These are phyloP conservation scores for Talaromyces nanjingensis DNA, from an alignment of 495 filamentous ascomycete species.

Conservation along the genomic window DNA sequence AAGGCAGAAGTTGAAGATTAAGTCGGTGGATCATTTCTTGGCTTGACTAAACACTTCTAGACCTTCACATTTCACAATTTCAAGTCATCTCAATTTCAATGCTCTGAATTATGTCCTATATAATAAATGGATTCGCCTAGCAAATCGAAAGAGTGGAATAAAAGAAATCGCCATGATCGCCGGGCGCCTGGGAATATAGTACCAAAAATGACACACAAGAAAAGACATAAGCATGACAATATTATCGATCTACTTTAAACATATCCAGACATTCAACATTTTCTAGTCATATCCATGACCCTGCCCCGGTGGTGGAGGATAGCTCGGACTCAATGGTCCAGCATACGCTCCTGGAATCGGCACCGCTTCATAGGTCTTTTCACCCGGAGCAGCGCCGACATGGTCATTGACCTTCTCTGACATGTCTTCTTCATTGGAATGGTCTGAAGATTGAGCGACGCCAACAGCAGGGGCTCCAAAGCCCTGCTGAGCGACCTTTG, in stretches of 20 bases:
- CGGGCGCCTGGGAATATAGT: conserved; percentile 5
- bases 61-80: neutral
- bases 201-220: neutral
- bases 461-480: conserved; percentile 38
- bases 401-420: conserved; percentile 23
- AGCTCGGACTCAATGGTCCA: conserved; percentile 33
- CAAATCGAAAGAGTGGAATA: neutral
- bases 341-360: conserved; percentile 47
- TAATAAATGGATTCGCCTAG: neutral
- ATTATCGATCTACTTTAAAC: neutral
- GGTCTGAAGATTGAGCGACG: conserved; percentile 15
- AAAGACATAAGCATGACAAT: neutral
- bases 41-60: neutral
- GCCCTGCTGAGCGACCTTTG: conserved; percentile 52
- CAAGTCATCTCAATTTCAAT: neutral
- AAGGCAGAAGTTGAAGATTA: neutral
- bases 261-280: neutral
- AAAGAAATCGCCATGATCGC: neutral
- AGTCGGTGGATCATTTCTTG: neutral
- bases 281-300: neutral
- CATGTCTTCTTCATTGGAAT: neutral
- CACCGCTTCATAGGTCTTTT: conserved; percentile 43
- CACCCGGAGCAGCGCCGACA: conserved; percentile 40
- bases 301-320: conserved; percentile 15
- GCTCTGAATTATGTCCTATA: neutral